These are phyloP conservation scores for Epichloe baconii DNA, from an alignment of 2,329 filamentous ascomycete species.

Conservation along the genomic window DNA sequence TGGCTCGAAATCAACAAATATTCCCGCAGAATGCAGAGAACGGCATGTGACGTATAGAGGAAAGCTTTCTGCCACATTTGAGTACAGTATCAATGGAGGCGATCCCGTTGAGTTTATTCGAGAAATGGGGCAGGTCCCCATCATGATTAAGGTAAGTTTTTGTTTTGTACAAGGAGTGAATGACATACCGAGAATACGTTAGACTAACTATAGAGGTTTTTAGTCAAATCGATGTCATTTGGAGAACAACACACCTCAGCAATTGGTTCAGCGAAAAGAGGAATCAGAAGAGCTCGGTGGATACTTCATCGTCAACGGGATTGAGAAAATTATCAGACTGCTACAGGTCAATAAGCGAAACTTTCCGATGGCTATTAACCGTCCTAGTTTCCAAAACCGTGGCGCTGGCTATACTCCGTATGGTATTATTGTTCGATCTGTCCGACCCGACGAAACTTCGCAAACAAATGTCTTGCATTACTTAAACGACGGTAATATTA, in stretches of 20 bases:
- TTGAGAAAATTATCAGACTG: constrained; percentile 91
- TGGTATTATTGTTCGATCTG: constrained; percentile 82
- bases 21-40: constrained; percentile 85
- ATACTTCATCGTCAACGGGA: constrained; percentile 96
- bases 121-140: constrained; percentile 77
- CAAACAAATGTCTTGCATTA: constrained; percentile 97
- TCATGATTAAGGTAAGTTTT: constrained; percentile 71
- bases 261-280: constrained; percentile 77
- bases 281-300: constrained; percentile 93
- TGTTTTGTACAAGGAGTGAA: not conserved
- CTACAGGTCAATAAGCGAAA: constrained; percentile 83
- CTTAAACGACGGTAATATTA: constrained; percentile 88
- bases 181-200: not conserved
- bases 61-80: constrained; percentile 67
- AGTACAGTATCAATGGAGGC: constrained; percentile 77
- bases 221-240: constrained; percentile 86
- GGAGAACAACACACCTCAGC: constrained; percentile 68
- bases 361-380: constrained; percentile 87
- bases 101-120: constrained; percentile 71
- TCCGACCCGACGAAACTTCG: constrained; percentile 93
- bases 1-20: constrained; percentile 71
- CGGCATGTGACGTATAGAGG: constrained; percentile 85
- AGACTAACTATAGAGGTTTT: constrained; percentile 1
- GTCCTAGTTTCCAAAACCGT: constrained; percentile 79
- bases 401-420: constrained; percentile 78